Evolutionary conservation across 2,329 filamentous ascomycete genomes (phyloP), one percentile per base, ranked within the genome.

Genomic region (Claviceps capensis): DNA sequence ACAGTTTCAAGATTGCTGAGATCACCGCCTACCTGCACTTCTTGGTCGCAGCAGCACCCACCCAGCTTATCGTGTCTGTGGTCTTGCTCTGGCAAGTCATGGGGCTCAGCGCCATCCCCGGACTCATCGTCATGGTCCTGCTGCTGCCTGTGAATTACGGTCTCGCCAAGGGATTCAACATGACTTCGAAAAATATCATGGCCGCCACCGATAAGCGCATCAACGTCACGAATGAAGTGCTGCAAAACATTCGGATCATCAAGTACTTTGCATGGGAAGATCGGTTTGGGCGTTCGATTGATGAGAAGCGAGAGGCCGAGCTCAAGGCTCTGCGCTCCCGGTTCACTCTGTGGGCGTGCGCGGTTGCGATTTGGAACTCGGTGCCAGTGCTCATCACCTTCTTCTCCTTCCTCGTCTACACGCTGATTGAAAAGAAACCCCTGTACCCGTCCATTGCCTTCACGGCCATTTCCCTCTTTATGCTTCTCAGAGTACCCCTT

Each of bases 261-360:
- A 98, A 98, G 65, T 98, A 93, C 68, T 98, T 98, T 65, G 91
- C 93, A 0, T 98, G 93, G 93, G 93, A 98, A 67, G 82, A 89
- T 60, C 85, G 91, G 2, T 98, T 96, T 65, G 81, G 86, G 53
- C 79, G 81, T 22, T 82, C 88, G 51, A 88, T 98, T 37, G 86
- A 94, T 55, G 91, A 96, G 65, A 96, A 95, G 71, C 82, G 93
- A 56, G 75, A 76, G 44, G 74, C 74, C 3, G 93, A 98, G 66
- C 75, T 98, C 49, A 82, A 78, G 60, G 81, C 88, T 36, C 69
- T 98, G 51, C 83, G 89, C 53, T 79, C 79, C 41, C 81, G 91
- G 54, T 98, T 95, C 69, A 81, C 95, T 57, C 74, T 97, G 41
- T 98, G 91, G 91, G 87, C 91, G 13, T 72, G 82, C 56, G 91